phyloP scores from a whole-genome alignment of 2,329 filamentous ascomycete genomes.

The Beauveria pseudobassiana region DNA sequence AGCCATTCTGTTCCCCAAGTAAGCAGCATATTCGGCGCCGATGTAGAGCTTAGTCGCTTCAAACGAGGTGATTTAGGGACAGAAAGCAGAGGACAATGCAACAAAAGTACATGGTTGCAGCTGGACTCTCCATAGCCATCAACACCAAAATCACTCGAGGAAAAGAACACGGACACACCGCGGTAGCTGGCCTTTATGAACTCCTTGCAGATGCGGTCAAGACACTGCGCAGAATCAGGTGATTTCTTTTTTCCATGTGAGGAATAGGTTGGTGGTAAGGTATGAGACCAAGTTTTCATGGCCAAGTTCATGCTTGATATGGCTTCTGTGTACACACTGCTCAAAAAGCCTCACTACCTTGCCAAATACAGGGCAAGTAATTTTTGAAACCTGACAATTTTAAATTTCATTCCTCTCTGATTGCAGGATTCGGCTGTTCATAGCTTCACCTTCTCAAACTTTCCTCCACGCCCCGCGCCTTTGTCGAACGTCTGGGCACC shows the following conservation, averaged over 20 bases:
- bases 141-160: constrained; percentile 19
- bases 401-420: no score
- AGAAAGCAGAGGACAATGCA: constrained; percentile 33
- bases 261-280: no score
- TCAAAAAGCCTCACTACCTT: no score
- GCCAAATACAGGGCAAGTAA: neutral
- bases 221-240: neutral
- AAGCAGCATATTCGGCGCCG: neutral
- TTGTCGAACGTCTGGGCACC: constrained; percentile 16
- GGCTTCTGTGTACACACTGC: no score
- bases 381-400: neutral
- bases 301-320: no score
- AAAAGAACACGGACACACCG: constrained; percentile 42
- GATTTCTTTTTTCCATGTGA: no score
- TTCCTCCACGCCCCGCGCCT: constrained; percentile 5
- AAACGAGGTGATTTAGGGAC: constrained; percentile 38
- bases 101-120: constrained; percentile 17
- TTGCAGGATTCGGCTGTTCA: neutral
- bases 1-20: neutral
- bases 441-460: constrained; percentile 7
- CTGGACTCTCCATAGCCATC: constrained; percentile 15
- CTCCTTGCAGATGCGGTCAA: constrained; percentile 42
- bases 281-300: no score
- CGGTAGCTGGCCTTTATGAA: constrained; percentile 48
- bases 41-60: constrained; percentile 33